Conservation (phyloP, 2,329 filamentous ascomycete genomes). For the Claviceps sp. region DNA sequence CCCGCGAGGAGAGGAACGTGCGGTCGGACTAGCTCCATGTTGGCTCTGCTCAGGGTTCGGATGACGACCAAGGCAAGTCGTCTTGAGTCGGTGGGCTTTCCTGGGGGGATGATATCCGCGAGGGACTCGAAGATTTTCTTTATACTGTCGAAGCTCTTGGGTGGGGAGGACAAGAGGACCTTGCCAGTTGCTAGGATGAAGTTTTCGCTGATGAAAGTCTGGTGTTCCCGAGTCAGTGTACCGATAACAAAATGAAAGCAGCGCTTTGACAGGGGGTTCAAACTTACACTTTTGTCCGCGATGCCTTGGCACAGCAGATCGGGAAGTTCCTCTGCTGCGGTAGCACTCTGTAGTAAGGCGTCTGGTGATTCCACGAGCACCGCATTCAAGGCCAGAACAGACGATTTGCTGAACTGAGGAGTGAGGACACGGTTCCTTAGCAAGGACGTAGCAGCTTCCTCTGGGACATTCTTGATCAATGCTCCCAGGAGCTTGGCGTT, state of each 20-base stretch:
- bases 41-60: constrained; percentile 67
- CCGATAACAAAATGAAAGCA: neutral
- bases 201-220: constrained; percentile 81
- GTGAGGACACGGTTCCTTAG: constrained; percentile 67
- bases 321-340: constrained; percentile 56
- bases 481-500: constrained; percentile 84
- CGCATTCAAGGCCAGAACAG: constrained; percentile 77
- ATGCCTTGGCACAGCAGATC: constrained; percentile 72
- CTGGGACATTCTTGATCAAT: constrained; percentile 72
- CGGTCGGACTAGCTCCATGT: constrained; percentile 68
- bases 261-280: too few relatives aligned
- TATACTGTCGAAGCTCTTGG: constrained; percentile 60
- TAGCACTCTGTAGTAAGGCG: constrained; percentile 48
- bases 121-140: constrained; percentile 73
- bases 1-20: constrained; percentile 70
- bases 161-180: constrained; percentile 59
- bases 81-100: constrained; percentile 67
- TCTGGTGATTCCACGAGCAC: constrained; percentile 70
- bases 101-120: constrained; percentile 61
- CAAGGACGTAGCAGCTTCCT: constrained; percentile 48
- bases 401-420: constrained; percentile 60
- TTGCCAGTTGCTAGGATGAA: constrained; percentile 83
- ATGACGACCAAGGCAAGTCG: constrained; percentile 77
- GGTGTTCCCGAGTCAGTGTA: constrained; percentile 5
- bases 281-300: constrained; percentile 55